Percentiles rank a stretch among this genome's conserved stretches.
Evolutionary conservation across 2,329 filamentous ascomycete genomes (phyloP).

Genomic region (Sphaerulina musiva): DNA sequence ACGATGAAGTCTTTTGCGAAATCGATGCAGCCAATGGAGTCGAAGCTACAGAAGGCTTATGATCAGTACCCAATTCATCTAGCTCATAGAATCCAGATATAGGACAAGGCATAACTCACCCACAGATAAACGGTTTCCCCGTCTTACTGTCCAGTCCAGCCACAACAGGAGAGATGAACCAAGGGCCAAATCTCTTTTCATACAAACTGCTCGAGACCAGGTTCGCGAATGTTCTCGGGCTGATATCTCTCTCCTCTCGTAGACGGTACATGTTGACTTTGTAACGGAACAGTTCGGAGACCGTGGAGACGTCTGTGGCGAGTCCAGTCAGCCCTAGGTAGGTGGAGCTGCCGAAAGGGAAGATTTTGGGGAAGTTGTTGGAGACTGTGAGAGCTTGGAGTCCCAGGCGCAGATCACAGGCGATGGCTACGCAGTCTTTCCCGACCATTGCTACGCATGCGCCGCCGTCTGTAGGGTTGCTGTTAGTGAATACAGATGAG

Average conservation of each 20-base stretch:
- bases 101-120: slow-evolving; percentile 35
- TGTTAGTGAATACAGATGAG: slow-evolving; percentile 10
- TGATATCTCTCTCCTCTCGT: slow-evolving; percentile 94
- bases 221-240: slow-evolving; percentile 91
- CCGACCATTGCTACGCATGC: slow-evolving; percentile 98
- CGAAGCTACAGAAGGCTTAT: slow-evolving; percentile 50
- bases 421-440: slow-evolving; percentile 99
- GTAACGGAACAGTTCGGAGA: slow-evolving; percentile 96
- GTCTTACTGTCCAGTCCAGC: slow-evolving; percentile 93
- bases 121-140: slow-evolving; percentile 94
- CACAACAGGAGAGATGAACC: slow-evolving; percentile 90
- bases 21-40: slow-evolving; percentile 98
- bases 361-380: slow-evolving; percentile 99
- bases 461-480: slow-evolving; percentile 59
- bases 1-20: slow-evolving; percentile 99
- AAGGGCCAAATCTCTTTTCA: slow-evolving; percentile 92
- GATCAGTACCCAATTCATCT: neutral
- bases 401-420: slow-evolving; percentile 95
- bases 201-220: slow-evolving; percentile 86
- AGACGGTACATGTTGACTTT: slow-evolving; percentile 99
- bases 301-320: slow-evolving; percentile 89
- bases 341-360: slow-evolving; percentile 83
- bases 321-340: slow-evolving; percentile 95
- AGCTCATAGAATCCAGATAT: no score
- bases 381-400: slow-evolving; percentile 94